Conservation (phyloP, 1,284 basidiomycete species). For the Pseudozyma hubeiensis region DNA sequence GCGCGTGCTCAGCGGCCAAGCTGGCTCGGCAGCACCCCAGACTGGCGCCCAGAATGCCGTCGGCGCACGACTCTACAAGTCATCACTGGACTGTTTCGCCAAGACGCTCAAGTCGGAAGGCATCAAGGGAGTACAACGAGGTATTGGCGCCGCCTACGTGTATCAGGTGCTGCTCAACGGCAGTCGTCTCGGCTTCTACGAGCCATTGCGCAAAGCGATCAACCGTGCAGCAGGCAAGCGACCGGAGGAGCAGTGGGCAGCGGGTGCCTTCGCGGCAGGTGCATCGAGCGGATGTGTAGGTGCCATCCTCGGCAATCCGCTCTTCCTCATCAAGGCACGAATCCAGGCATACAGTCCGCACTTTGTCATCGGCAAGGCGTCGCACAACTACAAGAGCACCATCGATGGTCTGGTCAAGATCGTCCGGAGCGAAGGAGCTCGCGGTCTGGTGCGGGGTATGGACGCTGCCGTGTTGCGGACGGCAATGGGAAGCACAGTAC, state of each 20-base stretch:
- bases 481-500: conserved; percentile 93
- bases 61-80: conserved; percentile 77
- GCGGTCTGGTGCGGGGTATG: conserved; percentile 87
- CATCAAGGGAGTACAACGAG: conserved; percentile 87
- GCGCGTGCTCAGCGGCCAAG: conserved; percentile 37
- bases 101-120: conserved; percentile 95
- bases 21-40: conserved; percentile 39
- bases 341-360: conserved; percentile 85
- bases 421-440: conserved; percentile 79
- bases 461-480: conserved; percentile 93
- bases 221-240: conserved; percentile 79
- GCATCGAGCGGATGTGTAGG: conserved; percentile 89
- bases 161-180: conserved; percentile 89
- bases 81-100: conserved; percentile 83
- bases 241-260: conserved; percentile 75
- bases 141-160: conserved; percentile 79
- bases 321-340: conserved; percentile 95
- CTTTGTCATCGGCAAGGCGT: conserved; percentile 89
- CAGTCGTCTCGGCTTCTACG: conserved; percentile 94
- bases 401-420: conserved; percentile 85
- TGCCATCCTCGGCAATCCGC: conserved; percentile 88
- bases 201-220: conserved; percentile 82
- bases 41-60: conserved; percentile 33
- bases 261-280: conserved; percentile 77
- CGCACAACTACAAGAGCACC: conserved; percentile 88